A percentile compares a stretch with the other conserved stretches of the same genome.
Conservation (phyloP, 345 rosid species). For the Salix udensis region DNA sequence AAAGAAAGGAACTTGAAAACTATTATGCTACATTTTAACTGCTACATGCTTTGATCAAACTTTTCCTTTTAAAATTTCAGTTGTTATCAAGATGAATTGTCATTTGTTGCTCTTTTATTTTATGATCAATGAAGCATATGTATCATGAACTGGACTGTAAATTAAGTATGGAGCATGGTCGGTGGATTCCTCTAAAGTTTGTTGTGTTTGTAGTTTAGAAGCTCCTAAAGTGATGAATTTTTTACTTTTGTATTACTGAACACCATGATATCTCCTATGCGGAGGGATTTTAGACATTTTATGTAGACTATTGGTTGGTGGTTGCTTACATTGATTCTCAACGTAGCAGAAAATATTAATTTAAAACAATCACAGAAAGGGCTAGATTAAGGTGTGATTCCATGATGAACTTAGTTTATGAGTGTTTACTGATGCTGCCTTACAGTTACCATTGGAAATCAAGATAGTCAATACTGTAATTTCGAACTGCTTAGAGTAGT, state of each 20-base stretch:
- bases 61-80: no score
- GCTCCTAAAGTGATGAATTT: constrained; percentile 67
- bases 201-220: constrained; percentile 27
- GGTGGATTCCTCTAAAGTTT: constrained; percentile 15
- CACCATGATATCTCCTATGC: constrained; percentile 54
- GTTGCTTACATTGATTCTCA: background rate
- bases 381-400: background rate
- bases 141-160: background rate
- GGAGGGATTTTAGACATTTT: constrained; percentile 83
- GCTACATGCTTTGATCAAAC: background rate
- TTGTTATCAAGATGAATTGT: background rate
- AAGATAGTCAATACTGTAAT: no score
- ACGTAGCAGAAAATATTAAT: background rate
- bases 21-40: no score
- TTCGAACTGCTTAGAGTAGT: background rate
- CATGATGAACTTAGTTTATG: background rate
- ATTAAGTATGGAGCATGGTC: background rate
- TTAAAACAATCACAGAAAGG: background rate
- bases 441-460: no score
- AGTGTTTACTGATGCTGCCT: no score
- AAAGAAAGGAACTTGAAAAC: no score
- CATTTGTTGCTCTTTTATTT: background rate
- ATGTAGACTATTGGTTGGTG: no score
- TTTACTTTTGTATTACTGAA: constrained; percentile 87
- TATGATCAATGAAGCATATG: background rate